Conservation (phyloP, 2,329 filamentous ascomycete genomes). For the Apiospora phragmitis region DNA sequence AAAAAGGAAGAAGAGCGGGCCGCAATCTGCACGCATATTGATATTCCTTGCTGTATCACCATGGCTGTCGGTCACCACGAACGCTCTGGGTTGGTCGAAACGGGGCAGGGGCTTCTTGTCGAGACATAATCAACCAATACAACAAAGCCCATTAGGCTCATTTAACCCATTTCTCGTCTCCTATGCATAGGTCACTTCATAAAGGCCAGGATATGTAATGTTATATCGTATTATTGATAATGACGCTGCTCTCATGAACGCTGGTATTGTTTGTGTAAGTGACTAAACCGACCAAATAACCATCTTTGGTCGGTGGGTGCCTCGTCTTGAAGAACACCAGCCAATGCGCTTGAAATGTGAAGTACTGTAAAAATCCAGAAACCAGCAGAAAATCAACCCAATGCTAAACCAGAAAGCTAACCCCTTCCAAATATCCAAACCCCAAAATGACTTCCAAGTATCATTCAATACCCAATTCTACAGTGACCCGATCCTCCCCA, state of each 20-base stretch:
- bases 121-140: background rate
- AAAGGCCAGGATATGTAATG: background rate
- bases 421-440: background rate
- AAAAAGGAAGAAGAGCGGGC: too few relatives aligned
- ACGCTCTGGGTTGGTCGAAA: too few relatives aligned
- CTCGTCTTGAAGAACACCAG: constrained; percentile 2
- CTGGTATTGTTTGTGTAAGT: background rate
- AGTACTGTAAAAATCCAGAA: background rate
- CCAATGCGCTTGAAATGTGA: background rate
- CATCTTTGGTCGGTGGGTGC: background rate
- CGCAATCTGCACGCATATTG: too few relatives aligned
- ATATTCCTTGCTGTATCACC: too few relatives aligned
- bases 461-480: background rate
- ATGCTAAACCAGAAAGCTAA: background rate
- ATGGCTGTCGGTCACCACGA: too few relatives aligned
- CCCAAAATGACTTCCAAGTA: background rate
- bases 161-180: background rate
- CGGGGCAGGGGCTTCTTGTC: too few relatives aligned
- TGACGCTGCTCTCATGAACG: background rate
- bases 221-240: background rate
- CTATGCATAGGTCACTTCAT: background rate
- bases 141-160: background rate
- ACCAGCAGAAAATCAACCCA: background rate
- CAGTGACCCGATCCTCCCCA: background rate
- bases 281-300: background rate